Evolutionary conservation across 2,329 filamentous ascomycete genomes (phyloP).

Genomic region (Aspergillus proliferans): DNA sequence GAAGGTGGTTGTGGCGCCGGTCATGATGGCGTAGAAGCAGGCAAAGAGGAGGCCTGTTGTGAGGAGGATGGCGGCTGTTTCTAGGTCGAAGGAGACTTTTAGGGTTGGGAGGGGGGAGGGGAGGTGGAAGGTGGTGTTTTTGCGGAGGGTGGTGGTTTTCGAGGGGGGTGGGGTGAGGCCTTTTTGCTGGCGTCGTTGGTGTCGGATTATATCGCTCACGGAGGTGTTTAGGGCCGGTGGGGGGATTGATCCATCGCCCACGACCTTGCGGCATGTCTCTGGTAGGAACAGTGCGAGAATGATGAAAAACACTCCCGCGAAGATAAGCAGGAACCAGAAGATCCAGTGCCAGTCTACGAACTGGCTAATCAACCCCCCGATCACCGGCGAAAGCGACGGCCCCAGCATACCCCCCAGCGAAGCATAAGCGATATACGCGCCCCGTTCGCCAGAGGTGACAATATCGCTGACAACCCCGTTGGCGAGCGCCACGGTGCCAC

Average conservation of each 20-base stretch:
- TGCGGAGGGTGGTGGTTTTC: slow-evolving; percentile 5
- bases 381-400: slow-evolving; percentile 49
- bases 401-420: slow-evolving; percentile 46
- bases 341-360: slow-evolving; percentile 58
- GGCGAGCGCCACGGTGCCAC: slow-evolving; percentile 36
- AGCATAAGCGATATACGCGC: slow-evolving; percentile 46
- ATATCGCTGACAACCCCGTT: slow-evolving; percentile 37
- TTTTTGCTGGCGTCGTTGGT: slow-evolving; percentile 14
- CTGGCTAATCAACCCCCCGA: slow-evolving; percentile 60
- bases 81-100: slow-evolving; percentile 30
- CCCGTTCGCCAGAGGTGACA: slow-evolving; percentile 55
- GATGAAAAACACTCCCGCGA: slow-evolving; percentile 44
- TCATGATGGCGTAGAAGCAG: slow-evolving; percentile 43
- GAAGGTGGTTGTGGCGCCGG: slow-evolving; percentile 43
- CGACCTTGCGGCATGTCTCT: slow-evolving; percentile 39
- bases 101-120: slow-evolving; percentile 36
- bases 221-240: slow-evolving; percentile 20
- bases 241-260: slow-evolving; percentile 30
- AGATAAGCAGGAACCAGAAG: slow-evolving; percentile 63
- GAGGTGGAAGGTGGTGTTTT: slow-evolving; percentile 18
- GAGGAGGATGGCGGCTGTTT: slow-evolving; percentile 32
- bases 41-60: slow-evolving; percentile 41
- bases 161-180: slow-evolving; percentile 4
- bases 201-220: slow-evolving; percentile 15
- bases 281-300: slow-evolving; percentile 54